Evolutionary conservation across 495 filamentous ascomycete species (phyloP).

Genomic region (Aspergillus olivimuriae): DNA sequence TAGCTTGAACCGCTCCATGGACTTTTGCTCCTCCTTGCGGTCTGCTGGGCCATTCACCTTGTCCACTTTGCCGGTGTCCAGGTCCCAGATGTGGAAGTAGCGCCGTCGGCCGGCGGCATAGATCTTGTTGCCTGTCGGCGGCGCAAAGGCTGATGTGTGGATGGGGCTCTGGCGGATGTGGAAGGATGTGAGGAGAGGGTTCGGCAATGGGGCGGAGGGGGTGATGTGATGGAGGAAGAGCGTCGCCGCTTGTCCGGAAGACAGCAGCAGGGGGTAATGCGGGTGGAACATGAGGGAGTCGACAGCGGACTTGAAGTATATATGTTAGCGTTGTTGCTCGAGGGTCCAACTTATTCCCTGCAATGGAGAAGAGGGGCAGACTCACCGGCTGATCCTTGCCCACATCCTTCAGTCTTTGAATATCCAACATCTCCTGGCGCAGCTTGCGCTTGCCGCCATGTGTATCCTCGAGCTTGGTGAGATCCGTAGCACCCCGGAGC

Average conservation of each 20-base stretch:
- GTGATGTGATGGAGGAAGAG: conserved; percentile 85
- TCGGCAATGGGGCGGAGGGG: conserved; percentile 65
- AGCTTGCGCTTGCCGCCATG: conserved; percentile 53
- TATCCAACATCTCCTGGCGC: conserved; percentile 80
- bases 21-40: conserved; percentile 75
- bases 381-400: conserved; percentile 52
- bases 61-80: conserved; percentile 70
- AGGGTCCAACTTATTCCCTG: too few relatives aligned
- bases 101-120: conserved; percentile 79
- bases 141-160: conserved; percentile 68
- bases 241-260: conserved; percentile 75
- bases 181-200: conserved; percentile 83
- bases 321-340: too few relatives aligned
- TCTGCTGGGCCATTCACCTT: conserved; percentile 66
- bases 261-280: conserved; percentile 76
- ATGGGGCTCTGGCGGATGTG: conserved; percentile 79
- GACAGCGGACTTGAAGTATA: conserved; percentile 59
- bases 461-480: conserved; percentile 41
- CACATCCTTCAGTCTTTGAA: conserved; percentile 65
- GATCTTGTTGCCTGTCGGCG: conserved; percentile 45
- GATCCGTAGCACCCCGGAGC: conserved; percentile 58
- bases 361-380: too few relatives aligned
- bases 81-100: conserved; percentile 93
- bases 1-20: conserved; percentile 83
- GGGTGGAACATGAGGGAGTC: conserved; percentile 87